Percentiles rank a stretch among this genome's conserved stretches.
Conservation (phyloP, 2,329 filamentous ascomycete genomes). For the Alternaria solani region DNA sequence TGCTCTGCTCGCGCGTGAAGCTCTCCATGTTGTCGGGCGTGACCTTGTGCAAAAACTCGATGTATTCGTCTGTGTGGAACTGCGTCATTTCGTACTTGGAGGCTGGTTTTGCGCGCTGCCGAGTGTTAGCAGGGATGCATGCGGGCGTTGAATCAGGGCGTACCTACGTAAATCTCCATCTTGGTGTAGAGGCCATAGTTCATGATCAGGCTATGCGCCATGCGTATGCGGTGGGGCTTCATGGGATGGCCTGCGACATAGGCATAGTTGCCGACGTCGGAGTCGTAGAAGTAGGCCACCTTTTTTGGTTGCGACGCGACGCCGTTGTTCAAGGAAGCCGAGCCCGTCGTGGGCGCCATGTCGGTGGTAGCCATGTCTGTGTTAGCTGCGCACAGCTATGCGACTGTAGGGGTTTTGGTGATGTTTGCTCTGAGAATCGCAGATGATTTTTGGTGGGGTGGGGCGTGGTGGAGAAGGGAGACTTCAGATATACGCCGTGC, state of each 20-base stretch:
- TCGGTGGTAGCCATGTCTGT: constrained; percentile 23
- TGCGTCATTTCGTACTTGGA: constrained; percentile 76
- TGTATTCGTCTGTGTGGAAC: constrained; percentile 77
- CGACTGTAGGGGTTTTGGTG: constrained; percentile 6
- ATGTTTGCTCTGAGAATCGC: neutral
- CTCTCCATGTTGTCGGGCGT: constrained; percentile 98
- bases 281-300: constrained; percentile 98
- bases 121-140: constrained; percentile 16
- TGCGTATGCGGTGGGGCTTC: constrained; percentile 73
- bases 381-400: constrained; percentile 26
- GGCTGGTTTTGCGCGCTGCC: constrained; percentile 57
- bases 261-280: constrained; percentile 97
- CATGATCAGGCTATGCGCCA: constrained; percentile 72
- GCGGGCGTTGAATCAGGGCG: constrained; percentile 6
- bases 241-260: constrained; percentile 80
- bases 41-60: constrained; percentile 80
- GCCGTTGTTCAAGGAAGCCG: constrained; percentile 33
- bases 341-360: constrained; percentile 16
- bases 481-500: neutral
- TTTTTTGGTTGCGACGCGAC: constrained; percentile 65
- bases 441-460: neutral
- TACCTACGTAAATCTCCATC: constrained; percentile 72
- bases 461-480: neutral
- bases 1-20: constrained; percentile 88
- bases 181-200: constrained; percentile 77